Evolutionary conservation across 2,329 filamentous ascomycete species (phyloP).

Genomic region (Ascochyta lentis): DNA sequence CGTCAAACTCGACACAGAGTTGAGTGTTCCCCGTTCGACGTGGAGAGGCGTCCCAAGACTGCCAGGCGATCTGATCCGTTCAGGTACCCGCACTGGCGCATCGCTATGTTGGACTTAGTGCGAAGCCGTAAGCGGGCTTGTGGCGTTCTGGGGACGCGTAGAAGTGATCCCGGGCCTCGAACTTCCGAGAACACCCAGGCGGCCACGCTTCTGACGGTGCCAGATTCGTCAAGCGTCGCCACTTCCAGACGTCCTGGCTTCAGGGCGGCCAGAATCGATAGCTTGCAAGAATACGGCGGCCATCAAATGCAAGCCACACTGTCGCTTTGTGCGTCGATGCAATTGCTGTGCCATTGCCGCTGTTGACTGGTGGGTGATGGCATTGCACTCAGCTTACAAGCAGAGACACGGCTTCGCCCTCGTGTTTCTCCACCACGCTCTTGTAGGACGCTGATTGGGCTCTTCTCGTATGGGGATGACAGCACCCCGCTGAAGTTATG

Average conservation of each 20-base stretch:
- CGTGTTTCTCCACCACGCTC: background rate
- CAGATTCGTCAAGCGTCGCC: slow-evolving; percentile 10
- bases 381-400: background rate
- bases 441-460: background rate
- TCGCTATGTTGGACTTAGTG: slow-evolving; percentile 6
- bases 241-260: slow-evolving; percentile 5
- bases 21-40: background rate
- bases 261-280: slow-evolving; percentile 17
- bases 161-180: slow-evolving; percentile 3
- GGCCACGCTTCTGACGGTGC: slow-evolving; percentile 2
- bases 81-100: slow-evolving; percentile 9
- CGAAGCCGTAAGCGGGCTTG: slow-evolving; percentile 1
- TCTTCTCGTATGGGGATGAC: background rate
- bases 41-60: background rate
- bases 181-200: slow-evolving; percentile 5
- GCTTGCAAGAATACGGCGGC: slow-evolving; percentile 8
- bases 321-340: slow-evolving; percentile 2
- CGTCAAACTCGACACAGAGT: background rate
- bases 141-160: slow-evolving; percentile 15
- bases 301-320: slow-evolving; percentile 12
- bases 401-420: background rate
- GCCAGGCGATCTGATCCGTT: slow-evolving; percentile 1
- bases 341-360: background rate
- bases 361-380: background rate
- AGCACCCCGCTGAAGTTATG: background rate